These are phyloP conservation scores for Collybia mongolica DNA, from an alignment of 768 basidiomycete species.

Conservation along the genomic window DNA sequence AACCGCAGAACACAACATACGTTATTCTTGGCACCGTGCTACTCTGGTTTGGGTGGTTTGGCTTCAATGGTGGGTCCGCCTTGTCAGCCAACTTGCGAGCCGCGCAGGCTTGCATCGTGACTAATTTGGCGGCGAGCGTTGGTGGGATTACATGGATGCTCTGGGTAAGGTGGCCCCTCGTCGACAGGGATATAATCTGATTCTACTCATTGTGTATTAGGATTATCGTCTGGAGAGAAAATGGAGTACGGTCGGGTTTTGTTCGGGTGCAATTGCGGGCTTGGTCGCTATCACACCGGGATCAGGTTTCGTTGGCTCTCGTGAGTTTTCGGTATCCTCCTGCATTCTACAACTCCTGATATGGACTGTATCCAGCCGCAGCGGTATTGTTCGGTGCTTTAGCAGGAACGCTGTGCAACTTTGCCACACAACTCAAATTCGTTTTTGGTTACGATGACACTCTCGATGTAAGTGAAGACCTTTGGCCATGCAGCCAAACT, in stretches of 20 bases:
- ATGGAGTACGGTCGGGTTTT: constrained; percentile 93
- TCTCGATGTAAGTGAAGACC: constrained; percentile 59
- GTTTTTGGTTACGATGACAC: constrained; percentile 74
- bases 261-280: constrained; percentile 90
- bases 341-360: background rate
- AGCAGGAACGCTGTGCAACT: constrained; percentile 85
- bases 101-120: constrained; percentile 86
- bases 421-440: constrained; percentile 95
- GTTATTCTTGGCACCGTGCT: constrained; percentile 92
- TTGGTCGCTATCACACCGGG: constrained; percentile 89
- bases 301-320: constrained; percentile 78
- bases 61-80: constrained; percentile 92
- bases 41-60: constrained; percentile 97
- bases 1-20: constrained; percentile 90
- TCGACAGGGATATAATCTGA: background rate
- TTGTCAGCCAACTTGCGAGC: constrained; percentile 88
- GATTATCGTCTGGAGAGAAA: constrained; percentile 93
- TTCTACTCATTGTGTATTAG: constrained; percentile 24
- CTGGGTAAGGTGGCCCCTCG: constrained; percentile 48
- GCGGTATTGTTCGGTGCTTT: constrained; percentile 84
- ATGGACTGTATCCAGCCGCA: constrained; percentile 49
- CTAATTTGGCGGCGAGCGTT: constrained; percentile 89
- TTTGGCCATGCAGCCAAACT: background rate
- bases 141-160: constrained; percentile 93
- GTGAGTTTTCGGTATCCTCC: constrained; percentile 34